phyloP scores from a whole-genome alignment of 768 basidiomycete species.

The Kwoniella newhampshirensis region DNA sequence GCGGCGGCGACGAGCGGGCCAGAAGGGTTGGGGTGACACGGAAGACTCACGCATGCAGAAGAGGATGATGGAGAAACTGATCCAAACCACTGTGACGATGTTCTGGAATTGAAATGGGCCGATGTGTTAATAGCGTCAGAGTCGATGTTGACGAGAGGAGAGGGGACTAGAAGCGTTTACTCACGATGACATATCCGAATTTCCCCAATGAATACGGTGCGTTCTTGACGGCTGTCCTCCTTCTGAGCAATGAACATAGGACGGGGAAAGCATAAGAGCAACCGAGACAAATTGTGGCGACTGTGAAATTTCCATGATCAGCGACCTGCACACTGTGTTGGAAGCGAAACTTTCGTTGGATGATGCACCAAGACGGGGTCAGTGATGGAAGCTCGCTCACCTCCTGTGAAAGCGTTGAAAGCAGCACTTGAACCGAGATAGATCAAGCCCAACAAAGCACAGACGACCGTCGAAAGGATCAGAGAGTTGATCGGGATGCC shows the following conservation, averaged over 20 bases:
- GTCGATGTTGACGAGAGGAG: neutral
- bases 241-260: constrained; percentile 58
- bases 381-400: too few species aligned
- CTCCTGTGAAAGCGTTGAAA: constrained; percentile 67
- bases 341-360: too few species aligned
- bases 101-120: constrained; percentile 57
- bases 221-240: constrained; percentile 57
- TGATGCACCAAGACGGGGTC: too few species aligned
- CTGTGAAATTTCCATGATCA: too few species aligned
- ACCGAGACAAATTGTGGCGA: constrained; percentile 66
- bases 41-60: constrained; percentile 62
- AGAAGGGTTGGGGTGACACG: neutral
- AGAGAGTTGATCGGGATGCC: constrained; percentile 66
- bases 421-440: constrained; percentile 62
- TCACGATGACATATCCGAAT: constrained; percentile 40
- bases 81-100: constrained; percentile 62
- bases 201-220: constrained; percentile 58
- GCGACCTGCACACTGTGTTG: too few species aligned
- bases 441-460: constrained; percentile 64
- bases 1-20: neutral
- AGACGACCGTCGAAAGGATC: constrained; percentile 62
- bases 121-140: too few species aligned
- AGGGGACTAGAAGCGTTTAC: constrained; percentile 6
- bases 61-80: constrained; percentile 63
- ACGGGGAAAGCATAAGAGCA: constrained; percentile 68